A percentile compares a stretch with the other conserved stretches of the same genome.
Evolutionary conservation across 1,139 yeast genomes (phyloP).

Genomic region (Yamadazyma diddensiae): DNA sequence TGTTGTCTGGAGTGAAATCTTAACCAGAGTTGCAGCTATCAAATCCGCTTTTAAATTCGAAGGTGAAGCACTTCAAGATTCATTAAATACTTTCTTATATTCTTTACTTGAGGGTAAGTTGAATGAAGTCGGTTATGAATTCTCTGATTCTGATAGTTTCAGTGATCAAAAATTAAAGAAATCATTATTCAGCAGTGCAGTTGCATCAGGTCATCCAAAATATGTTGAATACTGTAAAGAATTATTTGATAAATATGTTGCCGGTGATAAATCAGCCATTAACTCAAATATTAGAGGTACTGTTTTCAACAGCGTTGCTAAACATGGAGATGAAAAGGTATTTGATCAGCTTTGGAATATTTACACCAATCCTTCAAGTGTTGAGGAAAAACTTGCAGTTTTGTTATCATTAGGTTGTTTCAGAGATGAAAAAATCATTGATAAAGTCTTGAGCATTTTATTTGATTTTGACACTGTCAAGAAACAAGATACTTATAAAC

Average conservation of each 20-base stretch:
- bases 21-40: constrained; percentile 51
- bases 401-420: constrained; percentile 74
- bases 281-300: constrained; percentile 79
- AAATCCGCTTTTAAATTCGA: constrained; percentile 72
- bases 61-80: constrained; percentile 50
- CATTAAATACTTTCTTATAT: constrained; percentile 57
- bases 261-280: constrained; percentile 68
- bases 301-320: constrained; percentile 68
- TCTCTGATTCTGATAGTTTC: constrained; percentile 60
- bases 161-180: constrained; percentile 76
- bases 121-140: constrained; percentile 66
- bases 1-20: constrained; percentile 78
- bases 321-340: constrained; percentile 58
- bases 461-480: constrained; percentile 69
- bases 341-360: constrained; percentile 64
- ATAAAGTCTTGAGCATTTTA: constrained; percentile 58
- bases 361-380: constrained; percentile 62
- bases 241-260: constrained; percentile 56
- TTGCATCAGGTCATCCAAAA: constrained; percentile 53
- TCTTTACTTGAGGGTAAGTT: constrained; percentile 61
- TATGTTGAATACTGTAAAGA: constrained; percentile 53
- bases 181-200: constrained; percentile 68
- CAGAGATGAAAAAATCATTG: constrained; percentile 53
- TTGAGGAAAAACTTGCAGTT: constrained; percentile 76
- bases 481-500: constrained; percentile 78